A percentile compares a stretch with the other conserved stretches of the same genome.
phyloP scores from a whole-genome alignment of 352 stramenopile species.

The Lagenidium giganteum region DNA sequence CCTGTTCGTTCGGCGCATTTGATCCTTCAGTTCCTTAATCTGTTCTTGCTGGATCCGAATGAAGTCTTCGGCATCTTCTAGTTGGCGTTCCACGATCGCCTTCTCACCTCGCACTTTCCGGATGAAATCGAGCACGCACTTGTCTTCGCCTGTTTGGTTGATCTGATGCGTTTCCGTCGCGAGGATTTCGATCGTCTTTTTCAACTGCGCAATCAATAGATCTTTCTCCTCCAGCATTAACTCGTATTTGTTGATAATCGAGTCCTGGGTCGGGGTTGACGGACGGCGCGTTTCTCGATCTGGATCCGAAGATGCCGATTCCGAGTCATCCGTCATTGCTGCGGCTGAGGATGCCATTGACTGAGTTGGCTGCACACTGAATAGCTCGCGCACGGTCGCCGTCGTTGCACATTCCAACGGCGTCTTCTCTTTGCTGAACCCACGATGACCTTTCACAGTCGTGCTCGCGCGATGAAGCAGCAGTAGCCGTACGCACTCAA shows the following conservation, averaged over 20 bases:
- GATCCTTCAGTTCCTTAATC: conserved; percentile 67
- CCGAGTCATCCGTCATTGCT: too few relatives aligned
- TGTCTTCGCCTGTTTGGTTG: conserved; percentile 73
- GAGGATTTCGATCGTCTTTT: conserved; percentile 72
- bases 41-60: conserved; percentile 74
- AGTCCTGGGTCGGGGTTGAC: neutral
- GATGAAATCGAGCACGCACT: conserved; percentile 78
- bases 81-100: conserved; percentile 42
- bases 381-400: conserved; percentile 34
- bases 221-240: conserved; percentile 83
- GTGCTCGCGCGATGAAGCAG: conserved; percentile 36
- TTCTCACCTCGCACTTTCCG: conserved; percentile 82
- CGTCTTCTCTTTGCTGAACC: conserved; percentile 48
- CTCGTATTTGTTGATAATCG: conserved; percentile 16
- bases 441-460: conserved; percentile 35
- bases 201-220: conserved; percentile 71
- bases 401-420: conserved; percentile 48
- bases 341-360: too few relatives aligned
- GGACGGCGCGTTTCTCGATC: neutral
- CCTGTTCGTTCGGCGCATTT: too few relatives aligned
- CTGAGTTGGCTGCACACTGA: neutral
- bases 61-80: conserved; percentile 75
- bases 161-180: conserved; percentile 73
- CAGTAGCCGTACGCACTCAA: conserved; percentile 51
- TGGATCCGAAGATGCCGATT: too few relatives aligned